phyloP scores from a whole-genome alignment of 2,329 filamentous ascomycete species.

The Aspergillus eucalypticola region DNA sequence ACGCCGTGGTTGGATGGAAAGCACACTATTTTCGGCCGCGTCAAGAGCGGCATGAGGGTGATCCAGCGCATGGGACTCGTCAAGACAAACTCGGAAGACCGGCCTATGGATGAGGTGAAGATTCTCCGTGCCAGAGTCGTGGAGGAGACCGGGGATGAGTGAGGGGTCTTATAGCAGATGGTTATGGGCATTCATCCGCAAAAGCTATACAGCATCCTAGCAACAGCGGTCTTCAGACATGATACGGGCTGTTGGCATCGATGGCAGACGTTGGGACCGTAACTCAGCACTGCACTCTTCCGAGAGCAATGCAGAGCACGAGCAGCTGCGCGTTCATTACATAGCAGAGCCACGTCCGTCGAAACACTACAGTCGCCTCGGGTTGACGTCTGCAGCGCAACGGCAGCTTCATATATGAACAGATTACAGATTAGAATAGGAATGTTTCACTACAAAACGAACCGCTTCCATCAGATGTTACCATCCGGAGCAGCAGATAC shows the following conservation, averaged over 20 bases:
- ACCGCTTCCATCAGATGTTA: constrained; percentile 71
- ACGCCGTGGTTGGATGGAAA: constrained; percentile 73
- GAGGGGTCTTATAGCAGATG: constrained; percentile 17
- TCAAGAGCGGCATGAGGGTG: constrained; percentile 79
- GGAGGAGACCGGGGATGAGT: constrained; percentile 57
- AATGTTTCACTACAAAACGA: constrained; percentile 76
- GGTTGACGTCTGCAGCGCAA: constrained; percentile 1
- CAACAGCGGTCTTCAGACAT: background rate
- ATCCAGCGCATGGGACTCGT: constrained; percentile 86
- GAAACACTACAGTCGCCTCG: background rate
- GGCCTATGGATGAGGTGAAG: constrained; percentile 77
- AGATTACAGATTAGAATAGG: constrained; percentile 21
- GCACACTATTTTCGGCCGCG: constrained; percentile 93
- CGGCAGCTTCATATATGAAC: background rate
- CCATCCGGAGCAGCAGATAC: constrained; percentile 86
- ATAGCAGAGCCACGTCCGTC: background rate
- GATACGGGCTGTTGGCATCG: background rate
- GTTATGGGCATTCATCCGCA: background rate
- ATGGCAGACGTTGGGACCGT: background rate
- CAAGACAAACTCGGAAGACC: constrained; percentile 77
- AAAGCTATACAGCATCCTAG: background rate
- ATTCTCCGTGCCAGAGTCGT: constrained; percentile 72
- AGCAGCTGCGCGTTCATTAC: background rate
- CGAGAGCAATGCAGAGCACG: background rate
- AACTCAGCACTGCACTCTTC: background rate